Evolutionary conservation across 176 grass and related monocot species (phyloP), one percentile per base, ranked within the genome.

Genomic region (Sorghum bicolor): DNA sequence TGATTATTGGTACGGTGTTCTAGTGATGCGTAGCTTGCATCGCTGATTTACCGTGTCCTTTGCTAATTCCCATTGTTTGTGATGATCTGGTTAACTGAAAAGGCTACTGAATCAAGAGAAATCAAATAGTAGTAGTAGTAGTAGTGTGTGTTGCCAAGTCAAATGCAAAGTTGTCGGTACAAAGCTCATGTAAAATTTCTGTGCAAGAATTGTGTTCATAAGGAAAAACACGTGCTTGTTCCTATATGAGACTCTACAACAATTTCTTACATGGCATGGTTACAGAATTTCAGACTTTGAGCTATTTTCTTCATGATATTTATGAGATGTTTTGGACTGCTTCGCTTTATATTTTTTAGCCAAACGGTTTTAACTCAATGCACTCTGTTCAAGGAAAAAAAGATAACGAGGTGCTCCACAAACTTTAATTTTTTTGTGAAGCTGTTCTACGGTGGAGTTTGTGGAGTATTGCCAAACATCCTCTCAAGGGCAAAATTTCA

Each of bases 41-140:
- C 63, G 65, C 66, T 43, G 37, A 48, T 74, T 58, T 61, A 57
- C 79, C 41, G 60, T 17, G 77, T 32, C 55, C 44, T 76, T 89
- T 89, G 77, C 81, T 79, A 79, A 90, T 83, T 87, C 75, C 77
- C 5, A 79, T 87, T 79, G 68, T 83, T 90, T 80, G 10, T 73
- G 8, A 60, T 79, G 7, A 62, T 80, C 68, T 26, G 4, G 34
- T 80, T 80, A 87, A 80, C 84, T 65, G 73, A 66, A 66, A 85
- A 43, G 22, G 24, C 3, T 64, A 67, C 38, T 61, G 24, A 25
- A 17, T 36, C 1, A 36, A 52, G 48, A 52, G 5, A 52, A 52
- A 57, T n/a, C 52, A n/a, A 7, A n/a, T n/a, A 19, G 53, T n/a
- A 58, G 32, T 32, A 32, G 32, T 32, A n/a, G n/a, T n/a, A n/a